Base-by-base conservation (phyloP, 768 basidiomycete species). In the Trametes coccinea region DNA sequence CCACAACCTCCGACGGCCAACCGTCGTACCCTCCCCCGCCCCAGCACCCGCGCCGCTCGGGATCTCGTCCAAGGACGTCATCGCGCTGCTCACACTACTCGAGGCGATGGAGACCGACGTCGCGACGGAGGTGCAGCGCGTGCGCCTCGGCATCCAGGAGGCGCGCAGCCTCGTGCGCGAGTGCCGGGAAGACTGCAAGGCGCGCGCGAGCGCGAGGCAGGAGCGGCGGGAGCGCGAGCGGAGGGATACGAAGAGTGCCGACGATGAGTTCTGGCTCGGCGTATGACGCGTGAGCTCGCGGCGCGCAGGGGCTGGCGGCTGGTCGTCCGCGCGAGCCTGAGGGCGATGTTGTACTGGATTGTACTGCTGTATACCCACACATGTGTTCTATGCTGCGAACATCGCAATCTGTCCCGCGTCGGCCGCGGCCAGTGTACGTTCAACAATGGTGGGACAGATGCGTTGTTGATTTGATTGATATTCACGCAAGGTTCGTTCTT, bases 61-160 rank as follows among this genome's bases (percentile, higher is more conserved):
- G 40, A 64, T 72, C 37, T 65, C 72, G 17, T 63, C 72, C 3
- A 64, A 64, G 22, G 69, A 71, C 29, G 71, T 75, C 53, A 66
- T 72, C 51, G 54, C 68, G 7, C 59, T 77, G 41, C 70, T 75
- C 16, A 66, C 74, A 56, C 67, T 78, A 33, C 70, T 80, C 11
- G 75, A 77, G 48, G 33, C 55, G 27, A 69, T 76, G 64, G 74
- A 78, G 56, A 64, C 67, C 43, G 77, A 78, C 57, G 65, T 77
- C 30, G 63, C 60, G 4, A 46, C 44, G 53, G 71, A 73, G 33
- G 69, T 71, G 13, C 62, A 68, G 39, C 70, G 72, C 55, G 68
- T 73, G 14, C 60, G 63, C 31, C 63, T 66, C n/a, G 54, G 61
- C 33, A 70, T 73, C 52, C 56, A 66, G 43, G 72, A 73, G 57